Percentiles rank a stretch among this genome's conserved stretches.
Conservation (phyloP, 1,139 yeast genomes). For the Insectozyma bohioensis region DNA sequence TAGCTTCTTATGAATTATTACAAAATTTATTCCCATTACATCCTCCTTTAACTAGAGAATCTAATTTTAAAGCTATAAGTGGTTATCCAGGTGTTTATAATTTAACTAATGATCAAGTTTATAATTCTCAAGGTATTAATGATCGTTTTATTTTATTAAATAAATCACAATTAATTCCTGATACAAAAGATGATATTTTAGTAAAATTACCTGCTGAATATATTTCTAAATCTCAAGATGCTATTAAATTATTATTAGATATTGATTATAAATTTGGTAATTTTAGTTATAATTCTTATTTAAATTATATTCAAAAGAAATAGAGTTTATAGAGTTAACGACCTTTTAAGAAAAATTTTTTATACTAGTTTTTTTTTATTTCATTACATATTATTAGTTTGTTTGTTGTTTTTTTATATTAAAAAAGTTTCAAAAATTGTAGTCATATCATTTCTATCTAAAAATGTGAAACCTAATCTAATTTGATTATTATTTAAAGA, state of each 20-base stretch:
- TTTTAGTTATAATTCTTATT: conserved; percentile 53
- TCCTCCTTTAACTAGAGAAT: conserved; percentile 46
- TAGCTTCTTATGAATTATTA: conserved; percentile 92
- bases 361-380: too few species aligned
- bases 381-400: background rate
- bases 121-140: conserved; percentile 34
- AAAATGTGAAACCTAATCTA: conserved; percentile 13
- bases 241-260: conserved; percentile 61
- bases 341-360: conserved; percentile 2
- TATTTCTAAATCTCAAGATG: conserved; percentile 61
- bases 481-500: conserved; percentile 5
- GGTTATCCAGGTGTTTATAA: conserved; percentile 51
- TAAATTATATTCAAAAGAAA: conserved; percentile 43
- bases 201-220: conserved; percentile 48
- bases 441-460: conserved; percentile 5
- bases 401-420: conserved; percentile 4
- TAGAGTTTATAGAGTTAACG: conserved; percentile 3
- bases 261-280: conserved; percentile 61
- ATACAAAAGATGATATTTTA: conserved; percentile 37
- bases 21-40: conserved; percentile 47
- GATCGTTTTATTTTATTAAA: conserved; percentile 41
- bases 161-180: conserved; percentile 29
- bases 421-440: conserved; percentile 14
- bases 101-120: conserved; percentile 49
- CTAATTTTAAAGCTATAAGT: conserved; percentile 44